Conservation (phyloP, 2,329 filamentous ascomycete species). For the Claviceps cyperi region DNA sequence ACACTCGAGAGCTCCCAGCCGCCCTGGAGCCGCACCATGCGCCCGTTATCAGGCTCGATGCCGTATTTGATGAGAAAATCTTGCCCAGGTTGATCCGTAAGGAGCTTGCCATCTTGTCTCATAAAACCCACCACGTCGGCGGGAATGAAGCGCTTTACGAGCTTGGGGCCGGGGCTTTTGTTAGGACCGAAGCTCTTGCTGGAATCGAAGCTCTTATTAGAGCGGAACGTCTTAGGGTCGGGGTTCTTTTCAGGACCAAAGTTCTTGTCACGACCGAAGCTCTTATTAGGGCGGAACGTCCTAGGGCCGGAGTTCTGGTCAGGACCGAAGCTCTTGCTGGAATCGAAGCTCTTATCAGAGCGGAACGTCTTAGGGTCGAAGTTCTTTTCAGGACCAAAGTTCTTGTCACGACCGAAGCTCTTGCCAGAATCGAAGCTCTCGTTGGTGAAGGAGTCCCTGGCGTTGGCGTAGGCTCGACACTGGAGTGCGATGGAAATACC, state of each 20-base stretch:
- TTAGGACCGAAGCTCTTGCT: neutral
- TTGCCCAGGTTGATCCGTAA: constrained; percentile 15
- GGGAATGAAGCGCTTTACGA: constrained; percentile 11
- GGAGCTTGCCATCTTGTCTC: constrained; percentile 11
- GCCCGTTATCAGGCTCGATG: constrained; percentile 13
- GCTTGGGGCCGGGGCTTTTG: constrained; percentile 1
- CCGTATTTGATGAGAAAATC: constrained; percentile 14
- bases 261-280: neutral
- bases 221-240: neutral
- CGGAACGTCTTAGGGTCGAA: neutral
- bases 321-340: neutral
- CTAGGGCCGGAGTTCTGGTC: neutral
- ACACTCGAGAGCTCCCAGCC: constrained; percentile 6
- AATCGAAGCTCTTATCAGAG: neutral
- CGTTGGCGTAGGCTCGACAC: neutral
- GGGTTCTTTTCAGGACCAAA: neutral
- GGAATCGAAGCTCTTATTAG: neutral
- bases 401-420: too few species aligned
- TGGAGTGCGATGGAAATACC: neutral
- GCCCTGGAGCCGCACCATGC: constrained; percentile 6
- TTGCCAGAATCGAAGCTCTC: neutral
- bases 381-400: too few species aligned
- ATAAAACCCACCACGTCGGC: constrained; percentile 10
- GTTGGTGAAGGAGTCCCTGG: neutral
- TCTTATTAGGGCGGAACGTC: neutral